Evolutionary conservation across 2,329 filamentous ascomycete species (phyloP).

Genomic region (Domatiomyces catenatus): DNA sequence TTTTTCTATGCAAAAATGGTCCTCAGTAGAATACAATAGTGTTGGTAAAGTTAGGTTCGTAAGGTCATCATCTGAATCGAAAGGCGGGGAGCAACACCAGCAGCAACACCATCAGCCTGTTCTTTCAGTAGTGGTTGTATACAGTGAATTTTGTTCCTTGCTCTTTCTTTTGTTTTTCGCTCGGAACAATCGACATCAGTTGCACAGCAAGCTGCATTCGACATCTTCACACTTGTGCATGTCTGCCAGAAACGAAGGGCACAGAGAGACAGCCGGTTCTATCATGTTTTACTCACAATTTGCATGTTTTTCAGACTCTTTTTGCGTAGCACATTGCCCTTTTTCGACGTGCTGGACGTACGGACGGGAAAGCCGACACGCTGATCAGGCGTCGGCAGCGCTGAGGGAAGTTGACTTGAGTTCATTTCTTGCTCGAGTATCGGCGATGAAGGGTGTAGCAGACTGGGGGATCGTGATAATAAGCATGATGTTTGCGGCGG

Average conservation of each 20-base stretch:
- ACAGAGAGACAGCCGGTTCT: neutral
- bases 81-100: neutral
- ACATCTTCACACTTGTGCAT: neutral
- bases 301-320: conserved; percentile 1
- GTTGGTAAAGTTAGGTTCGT: too few relatives aligned
- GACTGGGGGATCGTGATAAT: neutral
- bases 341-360: neutral
- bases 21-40: too few relatives aligned
- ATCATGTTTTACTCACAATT: neutral
- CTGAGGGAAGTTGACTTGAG: neutral
- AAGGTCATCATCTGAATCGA: too few relatives aligned
- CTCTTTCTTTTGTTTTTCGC: neutral
- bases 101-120: neutral
- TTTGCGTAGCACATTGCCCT: conserved; percentile 1
- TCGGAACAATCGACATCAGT: neutral
- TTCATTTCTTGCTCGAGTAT: neutral
- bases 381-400: neutral
- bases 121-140: neutral
- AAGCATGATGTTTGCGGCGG: neutral
- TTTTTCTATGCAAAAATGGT: too few relatives aligned
- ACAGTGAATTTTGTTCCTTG: neutral
- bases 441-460: neutral
- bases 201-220: neutral
- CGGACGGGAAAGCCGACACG: neutral
- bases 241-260: neutral